Base-by-base conservation (phyloP, 306 rosid genomes). In the Citrullus amarus region DNA sequence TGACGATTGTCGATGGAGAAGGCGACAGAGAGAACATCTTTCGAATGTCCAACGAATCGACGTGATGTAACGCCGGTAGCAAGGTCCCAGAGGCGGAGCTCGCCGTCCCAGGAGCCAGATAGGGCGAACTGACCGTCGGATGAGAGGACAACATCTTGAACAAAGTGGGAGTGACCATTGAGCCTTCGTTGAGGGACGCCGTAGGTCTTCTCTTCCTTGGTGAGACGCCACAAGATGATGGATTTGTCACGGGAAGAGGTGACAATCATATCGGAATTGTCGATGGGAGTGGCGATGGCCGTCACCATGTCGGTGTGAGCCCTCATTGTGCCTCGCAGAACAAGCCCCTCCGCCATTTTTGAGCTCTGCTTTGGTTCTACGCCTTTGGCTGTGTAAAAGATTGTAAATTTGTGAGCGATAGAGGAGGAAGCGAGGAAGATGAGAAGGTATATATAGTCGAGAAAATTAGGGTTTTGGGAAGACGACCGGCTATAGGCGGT, bases 51-150 rank as follows among this genome's bases (percentile, higher is more conserved):
- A 0, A 92, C 98, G 16, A 96, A 96, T 22, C 99, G 83, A 38
- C 99, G 93, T 0, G 99, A 92, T 20, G 99, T 87, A 43, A 83
- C 83, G 0, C 99, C 99, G 8, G 89, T 81, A 22, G 92, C 85
- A 11, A 96, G 84, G 46, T 96, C 99, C 99, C 99, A 96, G 5
- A 96, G 94, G 28, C 99, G 91, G 84, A 96, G 99, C 85, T 96
- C 99, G n/a, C 97, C 97, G 83, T 96, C 99, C 99, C 98, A 96
- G 18, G 99, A 91, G 3, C 99, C 99, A 18, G 99, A 96, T 4
- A 96, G 98, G 0, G 99, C 99, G 75, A 96, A 96, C 88, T 96
- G 99, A 20, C 97, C 96, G 61, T 96, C 99, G 54, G 99, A 96
- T 0, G 99, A 96, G 34, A 96, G 98, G 7, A 96, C 99, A 0